Conservation (phyloP, 73 alveolate species). For the Uronychia setigera region DNA sequence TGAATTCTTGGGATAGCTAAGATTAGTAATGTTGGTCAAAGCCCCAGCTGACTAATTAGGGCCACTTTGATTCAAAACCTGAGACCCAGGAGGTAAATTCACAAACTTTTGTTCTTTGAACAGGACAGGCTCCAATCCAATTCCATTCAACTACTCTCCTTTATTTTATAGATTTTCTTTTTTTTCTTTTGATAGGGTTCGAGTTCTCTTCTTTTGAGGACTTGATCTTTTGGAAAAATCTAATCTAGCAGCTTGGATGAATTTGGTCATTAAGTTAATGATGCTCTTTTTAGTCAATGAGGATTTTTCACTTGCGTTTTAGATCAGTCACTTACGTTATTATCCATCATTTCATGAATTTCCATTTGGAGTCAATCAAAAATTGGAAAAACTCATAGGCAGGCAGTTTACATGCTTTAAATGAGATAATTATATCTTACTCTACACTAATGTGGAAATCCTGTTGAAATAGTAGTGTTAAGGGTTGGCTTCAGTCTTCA, state of each 20-base stretch:
- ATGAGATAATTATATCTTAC: neutral
- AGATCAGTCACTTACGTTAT: neutral
- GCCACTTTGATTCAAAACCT: constrained; percentile 4
- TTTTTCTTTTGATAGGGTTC: neutral
- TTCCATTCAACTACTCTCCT: constrained; percentile 1
- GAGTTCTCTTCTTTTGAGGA: constrained; percentile 6
- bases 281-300: neutral
- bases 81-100: neutral
- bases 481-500: neutral
- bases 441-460: neutral
- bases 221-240: constrained; percentile 12
- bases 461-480: neutral
- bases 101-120: neutral
- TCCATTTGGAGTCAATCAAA: constrained; percentile 39
- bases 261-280: constrained; percentile 11
- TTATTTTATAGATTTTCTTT: neutral
- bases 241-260: constrained; percentile 6
- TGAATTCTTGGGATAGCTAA: neutral
- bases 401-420: constrained; percentile 21
- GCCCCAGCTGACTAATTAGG: neutral
- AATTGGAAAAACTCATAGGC: constrained; percentile 40
- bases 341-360: constrained; percentile 26
- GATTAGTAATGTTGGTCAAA: constrained; percentile 31
- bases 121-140: neutral
- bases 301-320: neutral